Evolutionary conservation across 2,329 filamentous ascomycete genomes (phyloP), one percentile per base, ranked within the genome.

Genomic region (Claviceps sorghi): DNA sequence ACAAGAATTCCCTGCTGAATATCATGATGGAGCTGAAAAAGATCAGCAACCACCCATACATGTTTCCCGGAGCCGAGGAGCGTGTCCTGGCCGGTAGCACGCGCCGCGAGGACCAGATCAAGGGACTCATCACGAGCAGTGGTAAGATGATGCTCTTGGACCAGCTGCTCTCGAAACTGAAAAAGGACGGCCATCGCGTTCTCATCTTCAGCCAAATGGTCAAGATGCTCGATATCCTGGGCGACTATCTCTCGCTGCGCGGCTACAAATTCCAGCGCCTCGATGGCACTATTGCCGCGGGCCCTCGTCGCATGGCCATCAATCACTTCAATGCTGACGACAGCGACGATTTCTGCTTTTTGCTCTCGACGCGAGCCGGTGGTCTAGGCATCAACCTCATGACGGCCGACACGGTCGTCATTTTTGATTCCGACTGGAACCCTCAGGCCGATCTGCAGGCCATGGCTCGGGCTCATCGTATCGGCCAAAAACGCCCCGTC

Each of bases 1-100:
- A 94, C 66, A 97, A 95, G 68, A 91, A 95, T 59, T 97, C 91
- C 0, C 72, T 98, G 15, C 73, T 98, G 57, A 98, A 98, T 68
- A 93, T 98, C 65, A 96, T 98, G 81, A 98, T 98, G 93, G 93
- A 98, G 67, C 69, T 98, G 62, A 98, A 98, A 74, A 98, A 98
- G 69, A 89, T 93, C 65, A 97, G 91, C 71, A 98, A 98, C 62
- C 93, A 98, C 64, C 91, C 93, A 1, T 95, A 96, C 71, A 94
- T 98, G 84, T 97, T 98, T 60, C 85, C 87, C 2, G 90, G 89
- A 56, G 91, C 89, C 2, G 93, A 98, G 65, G 87, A 95, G 53
- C 87, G 86, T 59, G 87, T 97, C 13, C 70, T 97, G 49, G 83
- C 80, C 54, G 88, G 87, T 15, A 89, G 84, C 61, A 78, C 79